phyloP scores from a whole-genome alignment of 129 eudicot genomes.

The Silybum marianum region DNA sequence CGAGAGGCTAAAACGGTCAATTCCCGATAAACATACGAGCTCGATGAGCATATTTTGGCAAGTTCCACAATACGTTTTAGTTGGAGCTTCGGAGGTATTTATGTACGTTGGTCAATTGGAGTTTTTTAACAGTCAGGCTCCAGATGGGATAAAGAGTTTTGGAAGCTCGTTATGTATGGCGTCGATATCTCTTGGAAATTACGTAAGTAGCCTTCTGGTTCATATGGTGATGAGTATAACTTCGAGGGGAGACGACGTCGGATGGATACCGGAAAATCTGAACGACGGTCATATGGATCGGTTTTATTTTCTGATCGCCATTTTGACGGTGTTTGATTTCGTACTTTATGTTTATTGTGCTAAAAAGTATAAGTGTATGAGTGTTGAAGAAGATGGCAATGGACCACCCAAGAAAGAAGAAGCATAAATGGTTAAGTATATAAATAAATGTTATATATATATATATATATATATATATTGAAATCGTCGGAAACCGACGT shows the following conservation, averaged over 20 bases:
- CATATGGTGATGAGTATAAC: constrained; percentile 67
- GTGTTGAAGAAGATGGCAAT: constrained; percentile 30
- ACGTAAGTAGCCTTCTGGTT: constrained; percentile 68
- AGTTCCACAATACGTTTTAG: constrained; percentile 75
- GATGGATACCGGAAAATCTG: constrained; percentile 75
- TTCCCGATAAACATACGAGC: constrained; percentile 35
- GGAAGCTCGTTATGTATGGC: constrained; percentile 93
- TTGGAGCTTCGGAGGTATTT: constrained; percentile 86
- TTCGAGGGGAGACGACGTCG: constrained; percentile 33
- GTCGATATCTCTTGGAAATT: constrained; percentile 79
- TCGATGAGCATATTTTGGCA: constrained; percentile 74
- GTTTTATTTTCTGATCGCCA: constrained; percentile 70
- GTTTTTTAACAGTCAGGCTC: constrained; percentile 84
- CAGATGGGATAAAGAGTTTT: constrained; percentile 86
- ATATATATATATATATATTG: too few relatives aligned
- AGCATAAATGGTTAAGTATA: constrained; percentile 20
- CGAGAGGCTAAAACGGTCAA: constrained; percentile 41
- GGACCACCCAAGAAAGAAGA: constrained; percentile 31
- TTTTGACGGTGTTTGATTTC: constrained; percentile 56
- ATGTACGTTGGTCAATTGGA: constrained; percentile 88
- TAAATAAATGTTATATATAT: too few relatives aligned
- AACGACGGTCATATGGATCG: constrained; percentile 75
- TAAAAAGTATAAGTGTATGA: constrained; percentile 55
- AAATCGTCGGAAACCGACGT: too few relatives aligned
- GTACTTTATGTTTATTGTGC: constrained; percentile 57